Base-by-base conservation (phyloP, 2,329 filamentous ascomycete species). In the Talaromyces sp. region DNA sequence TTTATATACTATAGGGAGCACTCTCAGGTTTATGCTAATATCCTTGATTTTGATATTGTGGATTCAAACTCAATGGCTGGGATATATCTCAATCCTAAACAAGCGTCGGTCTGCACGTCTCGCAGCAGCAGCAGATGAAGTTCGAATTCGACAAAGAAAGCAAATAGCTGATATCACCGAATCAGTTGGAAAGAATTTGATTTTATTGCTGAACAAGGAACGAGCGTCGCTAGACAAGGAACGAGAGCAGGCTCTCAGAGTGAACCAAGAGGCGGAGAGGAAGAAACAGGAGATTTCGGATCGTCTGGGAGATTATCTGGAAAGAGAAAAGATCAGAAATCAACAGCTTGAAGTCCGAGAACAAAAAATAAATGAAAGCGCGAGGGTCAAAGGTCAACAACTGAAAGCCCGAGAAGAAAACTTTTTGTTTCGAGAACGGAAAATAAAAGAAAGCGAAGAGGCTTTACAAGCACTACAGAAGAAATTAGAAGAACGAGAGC, bases 31-130 rank as follows among this genome's bases (percentile, higher is more conserved):
- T 26, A 21, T 46, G 13, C 26, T 61, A 2, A 51, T 61, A 55
- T 61, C 55, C 1, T 26, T 54, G 10, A 57, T 51, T 4, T 31
- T 61, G 27, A 19, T 61, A 51, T 49, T 50, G 10, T 61, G 59
- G 59, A 55, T 61, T 41, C 59, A 61, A 55, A 58, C 29, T 4
- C 32, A 61, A 55, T 61, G 59, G 55, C 10, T 55, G n/a, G 50
- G 13, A 31, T 61, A 61, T 53, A 55, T 27, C 19, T 49, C 51
- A 1, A 3, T 26, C 17, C 50, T 61, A 3, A 24, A 58, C 13
- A 58, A 53, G n/a, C 50, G 59, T 38, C 59, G 35, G 13, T 55
- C 50, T 38, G 55, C 49, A 17, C 49, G 59, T 29, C 59, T 61
- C 6, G 55, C 59, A 21, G 59, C 55, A 29, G 21, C 26, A 21